A percentile compares a stretch with the other conserved stretches of the same genome.
phyloP scores from a whole-genome alignment of 768 basidiomycete species.

The Guyanaporus albipodus region DNA sequence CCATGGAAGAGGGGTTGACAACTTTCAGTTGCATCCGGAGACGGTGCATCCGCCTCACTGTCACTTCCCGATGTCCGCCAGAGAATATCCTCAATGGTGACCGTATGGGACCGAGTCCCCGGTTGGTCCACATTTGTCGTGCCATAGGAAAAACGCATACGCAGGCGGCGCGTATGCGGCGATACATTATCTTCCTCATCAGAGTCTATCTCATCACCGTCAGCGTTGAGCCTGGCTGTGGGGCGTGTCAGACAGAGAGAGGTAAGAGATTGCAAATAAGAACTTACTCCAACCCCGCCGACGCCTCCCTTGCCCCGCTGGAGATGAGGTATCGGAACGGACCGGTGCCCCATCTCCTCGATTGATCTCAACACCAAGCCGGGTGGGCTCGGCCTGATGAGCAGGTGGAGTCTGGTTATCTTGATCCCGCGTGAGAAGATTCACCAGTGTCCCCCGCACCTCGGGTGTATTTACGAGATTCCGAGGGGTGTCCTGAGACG shows the following conservation, averaged over 20 bases:
- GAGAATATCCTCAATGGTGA: slow-evolving; percentile 24
- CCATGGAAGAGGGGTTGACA: slow-evolving; percentile 10
- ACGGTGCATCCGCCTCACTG: slow-evolving; percentile 17
- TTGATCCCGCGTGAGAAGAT: slow-evolving; percentile 23
- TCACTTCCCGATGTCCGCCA: slow-evolving; percentile 25
- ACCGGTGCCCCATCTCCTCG: slow-evolving; percentile 9
- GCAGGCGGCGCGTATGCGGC: slow-evolving; percentile 49
- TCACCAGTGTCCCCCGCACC: slow-evolving; percentile 22
- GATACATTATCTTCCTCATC: slow-evolving; percentile 52
- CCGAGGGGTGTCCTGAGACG: slow-evolving; percentile 16
- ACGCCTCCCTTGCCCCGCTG: slow-evolving; percentile 22
- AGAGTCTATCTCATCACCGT: slow-evolving; percentile 61
- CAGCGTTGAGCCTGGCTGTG: slow-evolving; percentile 39
- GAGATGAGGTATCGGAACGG: slow-evolving; percentile 10
- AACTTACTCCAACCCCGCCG: slow-evolving; percentile 34
- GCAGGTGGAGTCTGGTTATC: slow-evolving; percentile 11
- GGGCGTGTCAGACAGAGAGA: slow-evolving; percentile 6
- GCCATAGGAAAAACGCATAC: slow-evolving; percentile 33
- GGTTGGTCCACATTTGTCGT: slow-evolving; percentile 24
- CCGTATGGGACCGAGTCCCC: slow-evolving; percentile 25
- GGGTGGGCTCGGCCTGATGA: slow-evolving; percentile 9
- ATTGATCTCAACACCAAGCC: slow-evolving; percentile 1
- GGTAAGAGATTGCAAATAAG: background rate
- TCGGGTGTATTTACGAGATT: slow-evolving; percentile 22
- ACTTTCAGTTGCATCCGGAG: slow-evolving; percentile 21